phyloP scores from a whole-genome alignment of 2,329 filamentous ascomycete genomes.

The Xylariaceae sp. region DNA sequence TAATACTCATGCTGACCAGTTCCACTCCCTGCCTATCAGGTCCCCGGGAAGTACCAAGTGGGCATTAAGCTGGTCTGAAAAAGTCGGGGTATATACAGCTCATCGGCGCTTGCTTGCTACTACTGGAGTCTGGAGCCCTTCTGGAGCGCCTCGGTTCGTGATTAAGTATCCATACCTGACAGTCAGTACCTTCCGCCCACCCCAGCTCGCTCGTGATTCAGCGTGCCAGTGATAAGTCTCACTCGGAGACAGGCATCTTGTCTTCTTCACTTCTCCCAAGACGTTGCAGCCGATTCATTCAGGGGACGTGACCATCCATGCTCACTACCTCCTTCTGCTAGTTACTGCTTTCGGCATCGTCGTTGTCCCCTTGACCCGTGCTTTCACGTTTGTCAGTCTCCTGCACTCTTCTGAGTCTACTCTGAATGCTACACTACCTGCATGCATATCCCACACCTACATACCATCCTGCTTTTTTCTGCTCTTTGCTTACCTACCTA shows the following conservation, averaged over 20 bases:
- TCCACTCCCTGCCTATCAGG: slow-evolving; percentile 1
- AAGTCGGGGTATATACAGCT: neutral
- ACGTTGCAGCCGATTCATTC: slow-evolving; percentile 19
- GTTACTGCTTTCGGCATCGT: slow-evolving; percentile 3
- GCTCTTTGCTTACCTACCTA: slow-evolving; percentile 7
- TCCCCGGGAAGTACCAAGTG: neutral
- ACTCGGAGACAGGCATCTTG: slow-evolving; percentile 4
- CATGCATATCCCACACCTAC: slow-evolving; percentile 1
- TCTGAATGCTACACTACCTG: neutral
- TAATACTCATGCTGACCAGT: no score
- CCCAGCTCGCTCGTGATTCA: slow-evolving; percentile 11
- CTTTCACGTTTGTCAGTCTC: slow-evolving; percentile 15
- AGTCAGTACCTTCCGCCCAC: no score
- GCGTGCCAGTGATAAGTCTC: slow-evolving; percentile 13
- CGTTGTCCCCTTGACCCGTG: slow-evolving; percentile 12
- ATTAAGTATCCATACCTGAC: no score
- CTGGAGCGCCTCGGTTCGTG: no score
- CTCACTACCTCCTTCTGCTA: neutral
- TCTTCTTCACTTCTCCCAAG: slow-evolving; percentile 3
- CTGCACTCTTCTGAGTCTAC: slow-evolving; percentile 8
- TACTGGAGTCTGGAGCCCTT: no score
- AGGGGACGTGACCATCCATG: neutral
- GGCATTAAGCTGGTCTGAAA: neutral
- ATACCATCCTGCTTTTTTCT: neutral
- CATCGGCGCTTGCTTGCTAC: slow-evolving; percentile 6